Evolutionary conservation across 352 stramenopile genomes (phyloP).

Genomic region (Plasmopara muralis): DNA sequence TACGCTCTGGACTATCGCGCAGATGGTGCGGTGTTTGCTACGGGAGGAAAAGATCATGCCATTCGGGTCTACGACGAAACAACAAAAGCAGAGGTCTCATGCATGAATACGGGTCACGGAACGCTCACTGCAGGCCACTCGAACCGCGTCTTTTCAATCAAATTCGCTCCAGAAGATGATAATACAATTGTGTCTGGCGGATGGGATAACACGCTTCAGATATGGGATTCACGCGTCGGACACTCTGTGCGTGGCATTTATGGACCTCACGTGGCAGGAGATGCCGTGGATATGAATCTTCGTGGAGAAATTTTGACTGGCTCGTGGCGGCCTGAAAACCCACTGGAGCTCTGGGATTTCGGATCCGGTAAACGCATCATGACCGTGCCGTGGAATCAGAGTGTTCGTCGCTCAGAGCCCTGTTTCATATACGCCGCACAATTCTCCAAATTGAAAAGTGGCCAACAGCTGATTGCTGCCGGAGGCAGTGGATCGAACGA

Average conservation of each 20-base stretch:
- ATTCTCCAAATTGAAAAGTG: conserved; percentile 65
- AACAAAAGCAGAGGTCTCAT: conserved; percentile 71
- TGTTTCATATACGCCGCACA: conserved; percentile 88
- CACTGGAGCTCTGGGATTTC: conserved; percentile 89
- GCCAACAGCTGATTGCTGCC: conserved; percentile 67
- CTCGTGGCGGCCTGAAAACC: conserved; percentile 85
- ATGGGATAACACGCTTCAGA: conserved; percentile 92
- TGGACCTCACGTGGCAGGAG: conserved; percentile 82
- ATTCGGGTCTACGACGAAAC: conserved; percentile 86
- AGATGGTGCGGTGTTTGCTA: conserved; percentile 84
- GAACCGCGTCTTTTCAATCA: conserved; percentile 89
- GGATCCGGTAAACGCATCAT: conserved; percentile 65
- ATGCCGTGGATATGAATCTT: conserved; percentile 70
- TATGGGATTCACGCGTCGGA: conserved; percentile 86
- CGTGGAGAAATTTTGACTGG: conserved; percentile 83
- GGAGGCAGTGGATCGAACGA: conserved; percentile 88
- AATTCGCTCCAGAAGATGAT: conserved; percentile 78
- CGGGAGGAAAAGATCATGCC: conserved; percentile 81
- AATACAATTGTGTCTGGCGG: conserved; percentile 82
- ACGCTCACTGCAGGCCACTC: conserved; percentile 80
- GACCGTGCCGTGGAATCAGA: conserved; percentile 84
- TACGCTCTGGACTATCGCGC: conserved; percentile 86
- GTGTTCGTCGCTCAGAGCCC: conserved; percentile 60
- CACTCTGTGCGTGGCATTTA: conserved; percentile 87
- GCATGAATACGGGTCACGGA: conserved; percentile 58